Percentiles rank a stretch among this genome's conserved stretches.
These are phyloP conservation scores for Neonectria coccinea DNA, from an alignment of 2,329 filamentous ascomycete species.

Conservation along the genomic window DNA sequence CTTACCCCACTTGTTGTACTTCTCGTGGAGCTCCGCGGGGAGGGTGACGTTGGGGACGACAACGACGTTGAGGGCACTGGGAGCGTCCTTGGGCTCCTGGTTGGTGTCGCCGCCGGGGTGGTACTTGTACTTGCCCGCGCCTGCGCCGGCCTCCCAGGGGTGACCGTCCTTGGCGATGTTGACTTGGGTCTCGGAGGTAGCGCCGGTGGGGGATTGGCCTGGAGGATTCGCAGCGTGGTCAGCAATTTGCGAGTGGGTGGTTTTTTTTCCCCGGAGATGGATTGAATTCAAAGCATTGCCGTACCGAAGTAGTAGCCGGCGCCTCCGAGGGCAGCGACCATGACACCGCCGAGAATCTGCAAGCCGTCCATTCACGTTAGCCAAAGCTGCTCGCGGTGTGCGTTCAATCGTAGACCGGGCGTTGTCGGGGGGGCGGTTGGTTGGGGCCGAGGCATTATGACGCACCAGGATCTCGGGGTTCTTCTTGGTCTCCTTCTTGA, in stretches of 20 bases:
- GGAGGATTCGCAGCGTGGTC: constrained; percentile 24
- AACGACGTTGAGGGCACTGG: constrained; percentile 94
- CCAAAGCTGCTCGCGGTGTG: constrained; percentile 19
- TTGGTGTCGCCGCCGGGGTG: constrained; percentile 86
- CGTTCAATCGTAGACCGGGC: constrained; percentile 12
- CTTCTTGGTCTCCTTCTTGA: constrained; percentile 70
- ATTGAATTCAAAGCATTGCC: constrained; percentile 30
- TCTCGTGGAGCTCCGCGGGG: constrained; percentile 93
- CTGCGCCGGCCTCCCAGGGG: constrained; percentile 86
- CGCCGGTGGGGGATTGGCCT: constrained; percentile 86
- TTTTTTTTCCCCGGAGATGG: constrained; percentile 4
- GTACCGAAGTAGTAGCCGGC: constrained; percentile 91
- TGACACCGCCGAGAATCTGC: constrained; percentile 90
- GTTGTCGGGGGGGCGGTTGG: constrained; percentile 18
- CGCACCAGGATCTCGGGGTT: constrained; percentile 61
- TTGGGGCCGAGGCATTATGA: constrained; percentile 49
- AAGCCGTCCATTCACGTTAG: constrained; percentile 34
- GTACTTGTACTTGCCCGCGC: constrained; percentile 78
- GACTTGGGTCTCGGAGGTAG: constrained; percentile 84
- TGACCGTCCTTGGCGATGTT: constrained; percentile 81
- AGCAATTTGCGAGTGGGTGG: constrained; percentile 37
- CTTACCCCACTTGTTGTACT: constrained; percentile 99
- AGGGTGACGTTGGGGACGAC: constrained; percentile 94
- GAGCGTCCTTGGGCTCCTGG: constrained; percentile 85
- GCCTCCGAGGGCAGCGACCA: constrained; percentile 87